Evolutionary conservation across 192 early-diverging fungal genomes (phyloP), one percentile per base, ranked within the genome.

Genomic region (Linnemannia hyalina): DNA sequence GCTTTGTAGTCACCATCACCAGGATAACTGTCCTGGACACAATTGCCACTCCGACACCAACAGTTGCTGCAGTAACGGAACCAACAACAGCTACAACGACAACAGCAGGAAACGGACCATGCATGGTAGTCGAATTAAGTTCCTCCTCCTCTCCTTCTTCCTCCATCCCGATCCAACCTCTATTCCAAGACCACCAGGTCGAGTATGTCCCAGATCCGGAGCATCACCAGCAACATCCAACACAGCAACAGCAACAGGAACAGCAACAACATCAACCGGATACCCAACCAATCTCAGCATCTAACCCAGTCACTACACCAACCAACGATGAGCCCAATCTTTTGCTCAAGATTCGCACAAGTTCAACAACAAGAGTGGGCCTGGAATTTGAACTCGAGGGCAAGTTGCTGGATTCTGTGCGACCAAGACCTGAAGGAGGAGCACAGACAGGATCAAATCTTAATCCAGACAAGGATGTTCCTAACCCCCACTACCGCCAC

Each of bases 141-240:
- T 81, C 80, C 15, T 46, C 54, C n/a, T 70, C 73, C 41, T 44
- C 18, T 3, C 5, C 22, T 9, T 81, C 80, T 36, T 81, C 80
- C 47, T 73, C 36, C 18, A 68, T 75, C 68, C 70, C 80, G 35
- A 55, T 81, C 29, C 73, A 75, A 29, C 36, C 29, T 32, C 74
- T 74, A 11, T 18, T 26, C 65, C 75, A 76, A 63, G 57, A 49
- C 29, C 11, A 65, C 60, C 40, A 41, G 2, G 7, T 73, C 11
- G 81, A 82, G 4, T 82, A 77, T 63, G 72, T 70, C 23, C 81
- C 32, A 29, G 81, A 82, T 38, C 75, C 81, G 26, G 81, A 82
- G 65, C 35, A 70, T 5, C 26, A 22, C 46, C 46, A 18, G 16
- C 71, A 52, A 16, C 70, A 47, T 8, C 54, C 1, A n/a, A 6